Evolutionary conservation across 495 filamentous ascomycete genomes (phyloP), one percentile per base, ranked within the genome.

Genomic region (Lindgomyces ingoldianus): DNA sequence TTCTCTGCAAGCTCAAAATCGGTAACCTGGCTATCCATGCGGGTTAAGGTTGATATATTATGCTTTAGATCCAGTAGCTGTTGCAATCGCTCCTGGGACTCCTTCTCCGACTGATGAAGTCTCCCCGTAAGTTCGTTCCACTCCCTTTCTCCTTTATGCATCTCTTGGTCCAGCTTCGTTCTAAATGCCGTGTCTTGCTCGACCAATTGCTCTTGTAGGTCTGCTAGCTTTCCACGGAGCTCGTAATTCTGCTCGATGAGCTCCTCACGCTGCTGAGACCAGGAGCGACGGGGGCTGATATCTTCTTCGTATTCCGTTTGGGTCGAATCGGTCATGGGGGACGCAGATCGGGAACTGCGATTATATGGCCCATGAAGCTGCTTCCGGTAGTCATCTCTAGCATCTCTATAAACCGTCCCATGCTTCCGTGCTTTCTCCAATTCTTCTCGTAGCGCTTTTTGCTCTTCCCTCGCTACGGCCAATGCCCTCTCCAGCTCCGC

Each of bases 21-120:
- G 1, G 73, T 69, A 10, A 73, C 72, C 57, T 74, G 70, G 22
- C 22, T 53, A 0, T 70, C 65, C 39, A 71, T 64, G 1, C 74
- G 68, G 0, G 74, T 76, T 3, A 73, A 64, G 3, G 66, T 57
- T 2, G 73, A 71, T 18, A 76, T 72, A 60, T 50, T 74, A 19
- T 61, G 65, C 60, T 76, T 76, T 14, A 76, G 62, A 26, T 73
- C 70, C 1, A 72, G 54, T 8, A 76, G 52, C 58, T 76, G 74
- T 22, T 64, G 62, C 39, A 62, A 57, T 1, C 60, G 51, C 22
- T 74, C 72, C 53, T 68, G 57, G 16, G 65, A 66, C 27, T 70
- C 68, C 45, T 71, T 69, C 18, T 69, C 65, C 16, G 66, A 21
- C 9, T 36, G 33, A 39, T 71, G 64, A 9, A 73, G 57, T 6